A percentile compares a stretch with the other conserved stretches of the same genome.
Conservation (phyloP, 345 rosid genomes). For the Firmiana major region DNA sequence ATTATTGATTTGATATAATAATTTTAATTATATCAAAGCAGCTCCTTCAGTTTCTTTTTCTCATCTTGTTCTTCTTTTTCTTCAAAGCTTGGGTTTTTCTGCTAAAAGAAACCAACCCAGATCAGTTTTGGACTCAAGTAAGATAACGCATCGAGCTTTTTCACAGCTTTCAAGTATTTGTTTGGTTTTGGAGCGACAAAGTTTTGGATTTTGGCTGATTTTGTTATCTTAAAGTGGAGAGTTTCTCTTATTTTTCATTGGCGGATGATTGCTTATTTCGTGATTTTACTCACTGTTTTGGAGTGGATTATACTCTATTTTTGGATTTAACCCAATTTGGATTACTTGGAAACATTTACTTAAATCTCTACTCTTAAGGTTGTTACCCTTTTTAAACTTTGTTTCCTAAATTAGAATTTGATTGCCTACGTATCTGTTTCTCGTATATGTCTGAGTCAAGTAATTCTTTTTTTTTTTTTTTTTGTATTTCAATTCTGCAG, state of each 20-base stretch:
- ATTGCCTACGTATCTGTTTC: slow-evolving; percentile 1
- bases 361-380: neutral
- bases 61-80: slow-evolving; percentile 13
- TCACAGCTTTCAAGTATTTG: slow-evolving; percentile 6
- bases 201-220: slow-evolving; percentile 22
- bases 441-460: neutral
- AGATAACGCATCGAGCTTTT: slow-evolving; percentile 25
- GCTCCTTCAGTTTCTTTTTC: slow-evolving; percentile 8
- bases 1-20: slow-evolving; percentile 11
- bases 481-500: slow-evolving; percentile 25
- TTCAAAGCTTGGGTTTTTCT: slow-evolving; percentile 17
- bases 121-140: slow-evolving; percentile 45
- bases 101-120: slow-evolving; percentile 34
- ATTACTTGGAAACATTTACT: slow-evolving; percentile 9
- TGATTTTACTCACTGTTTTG: neutral
- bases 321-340: slow-evolving; percentile 1
- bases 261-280: neutral
- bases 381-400: slow-evolving; percentile 15
- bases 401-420: neutral
- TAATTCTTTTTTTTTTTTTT: slow-evolving; percentile 1
- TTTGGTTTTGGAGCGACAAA: slow-evolving; percentile 21
- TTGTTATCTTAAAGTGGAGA: slow-evolving; percentile 11
- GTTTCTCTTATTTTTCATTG: slow-evolving; percentile 9
- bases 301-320: slow-evolving; percentile 12
- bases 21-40: neutral